A percentile compares a stretch with the other conserved stretches of the same genome.
Conservation (phyloP, 441 rosid genomes). For the Arabidopsis lyrata region DNA sequence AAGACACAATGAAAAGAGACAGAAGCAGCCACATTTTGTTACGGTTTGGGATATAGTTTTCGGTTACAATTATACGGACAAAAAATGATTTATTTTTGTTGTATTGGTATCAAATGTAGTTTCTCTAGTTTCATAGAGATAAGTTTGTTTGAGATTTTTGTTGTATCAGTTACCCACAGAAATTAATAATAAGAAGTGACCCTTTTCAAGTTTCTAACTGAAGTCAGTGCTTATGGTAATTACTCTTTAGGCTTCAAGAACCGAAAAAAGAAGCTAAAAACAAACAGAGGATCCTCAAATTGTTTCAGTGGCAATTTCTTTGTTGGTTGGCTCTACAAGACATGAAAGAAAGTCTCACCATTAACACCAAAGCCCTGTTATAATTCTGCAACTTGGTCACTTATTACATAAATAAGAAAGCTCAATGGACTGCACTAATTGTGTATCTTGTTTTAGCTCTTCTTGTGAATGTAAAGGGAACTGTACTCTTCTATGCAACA, state of each 20-base stretch:
- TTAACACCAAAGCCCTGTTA: too few relatives aligned
- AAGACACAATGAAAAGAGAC: slow-evolving; percentile 49
- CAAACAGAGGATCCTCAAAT: too few relatives aligned
- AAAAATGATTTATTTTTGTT: slow-evolving; percentile 29
- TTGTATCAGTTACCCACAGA: slow-evolving; percentile 36
- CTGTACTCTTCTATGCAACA: too few relatives aligned
- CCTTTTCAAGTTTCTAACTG: slow-evolving; percentile 10
- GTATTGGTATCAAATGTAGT: slow-evolving; percentile 35
- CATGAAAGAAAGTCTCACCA: too few relatives aligned
- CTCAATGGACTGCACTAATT: too few relatives aligned
- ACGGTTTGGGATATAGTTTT: slow-evolving; percentile 38
- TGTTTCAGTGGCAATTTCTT: too few relatives aligned
- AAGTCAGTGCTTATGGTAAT: neutral
- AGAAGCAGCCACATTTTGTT: slow-evolving; percentile 16
- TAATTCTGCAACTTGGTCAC: too few relatives aligned
- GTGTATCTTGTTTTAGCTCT: too few relatives aligned
- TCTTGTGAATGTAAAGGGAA: too few relatives aligned
- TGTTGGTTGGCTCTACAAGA: too few relatives aligned
- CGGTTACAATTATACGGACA: slow-evolving; percentile 35
- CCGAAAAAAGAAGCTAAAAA: too few relatives aligned
- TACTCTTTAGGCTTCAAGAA: neutral
- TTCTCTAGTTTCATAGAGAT: slow-evolving; percentile 36
- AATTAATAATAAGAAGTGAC: slow-evolving; percentile 16
- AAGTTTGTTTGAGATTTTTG: slow-evolving; percentile 31
- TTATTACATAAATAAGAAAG: too few relatives aligned